A percentile compares a stretch with the other conserved stretches of the same genome.
These are phyloP conservation scores for Coelastrella sp. DNA, from an alignment of 139 green algal species.

Conservation along the genomic window DNA sequence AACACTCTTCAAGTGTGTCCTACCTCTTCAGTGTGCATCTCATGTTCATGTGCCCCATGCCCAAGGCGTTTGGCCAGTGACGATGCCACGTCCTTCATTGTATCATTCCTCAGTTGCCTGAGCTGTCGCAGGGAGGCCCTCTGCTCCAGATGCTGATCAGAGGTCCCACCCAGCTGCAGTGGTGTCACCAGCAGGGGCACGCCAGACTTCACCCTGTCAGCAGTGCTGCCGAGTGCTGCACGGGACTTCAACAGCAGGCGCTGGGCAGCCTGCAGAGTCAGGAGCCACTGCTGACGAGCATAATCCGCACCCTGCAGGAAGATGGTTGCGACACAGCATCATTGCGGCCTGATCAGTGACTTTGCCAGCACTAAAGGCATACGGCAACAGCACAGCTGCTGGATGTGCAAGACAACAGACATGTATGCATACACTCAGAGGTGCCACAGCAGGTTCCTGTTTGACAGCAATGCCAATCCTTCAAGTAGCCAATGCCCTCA, in stretches of 20 bases:
- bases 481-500: no score
- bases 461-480: no score
- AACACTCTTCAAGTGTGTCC: not conserved
- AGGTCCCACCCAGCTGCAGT: not conserved
- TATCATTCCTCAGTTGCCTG: not conserved
- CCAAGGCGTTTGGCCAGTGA: not conserved
- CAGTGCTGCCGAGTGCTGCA: not conserved
- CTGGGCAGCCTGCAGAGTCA: not conserved
- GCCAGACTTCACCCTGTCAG: not conserved
- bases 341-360: no score
- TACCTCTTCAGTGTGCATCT: not conserved
- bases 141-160: not conserved
- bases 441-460: no score
- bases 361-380: no score
- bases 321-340: not conserved
- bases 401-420: no score
- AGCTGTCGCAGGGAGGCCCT: not conserved
- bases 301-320: not conserved
- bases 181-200: constrained; percentile 2
- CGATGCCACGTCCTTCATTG: not conserved
- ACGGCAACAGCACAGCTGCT: no score
- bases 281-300: not conserved
- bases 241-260: not conserved
- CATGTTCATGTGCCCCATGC: not conserved
- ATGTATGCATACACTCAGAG: no score